Percentiles rank a stretch among this genome's conserved stretches.
Conservation (phyloP, 148 eudicot genomes). For the Rhododendron henanense region DNA sequence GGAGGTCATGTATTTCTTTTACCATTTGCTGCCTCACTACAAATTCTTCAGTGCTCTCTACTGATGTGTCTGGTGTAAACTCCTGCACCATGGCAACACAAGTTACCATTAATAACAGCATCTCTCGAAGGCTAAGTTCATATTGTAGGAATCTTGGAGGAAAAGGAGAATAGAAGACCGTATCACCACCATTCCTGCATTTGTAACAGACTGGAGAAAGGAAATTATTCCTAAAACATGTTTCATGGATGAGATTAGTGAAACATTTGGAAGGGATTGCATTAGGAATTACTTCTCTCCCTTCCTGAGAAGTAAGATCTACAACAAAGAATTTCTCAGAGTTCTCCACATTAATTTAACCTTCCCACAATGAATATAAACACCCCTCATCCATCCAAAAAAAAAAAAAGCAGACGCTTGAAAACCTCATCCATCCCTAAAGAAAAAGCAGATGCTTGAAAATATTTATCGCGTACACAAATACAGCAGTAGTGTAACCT, state of each 20-base stretch:
- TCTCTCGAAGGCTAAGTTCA: neutral
- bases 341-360: neutral
- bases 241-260: neutral
- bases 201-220: neutral
- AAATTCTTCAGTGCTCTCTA: conserved; percentile 50
- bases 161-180: neutral
- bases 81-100: conserved; percentile 39
- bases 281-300: neutral
- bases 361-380: neutral
- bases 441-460: neutral
- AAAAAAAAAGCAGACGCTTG: too few relatives aligned
- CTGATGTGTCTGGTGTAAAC: conserved; percentile 50
- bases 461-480: too few relatives aligned
- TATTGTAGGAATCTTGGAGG: neutral
- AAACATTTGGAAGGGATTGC: neutral
- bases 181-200: neutral
- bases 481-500: neutral
- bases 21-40: conserved; percentile 54
- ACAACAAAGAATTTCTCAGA: neutral
- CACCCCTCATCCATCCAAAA: neutral
- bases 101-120: neutral
- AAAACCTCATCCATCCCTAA: neutral
- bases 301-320: too few relatives aligned
- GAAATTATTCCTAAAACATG: neutral
- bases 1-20: conserved; percentile 42